Conservation (phyloP, 1,284 basidiomycete species). For the Cryptococcus maquisensis region DNA sequence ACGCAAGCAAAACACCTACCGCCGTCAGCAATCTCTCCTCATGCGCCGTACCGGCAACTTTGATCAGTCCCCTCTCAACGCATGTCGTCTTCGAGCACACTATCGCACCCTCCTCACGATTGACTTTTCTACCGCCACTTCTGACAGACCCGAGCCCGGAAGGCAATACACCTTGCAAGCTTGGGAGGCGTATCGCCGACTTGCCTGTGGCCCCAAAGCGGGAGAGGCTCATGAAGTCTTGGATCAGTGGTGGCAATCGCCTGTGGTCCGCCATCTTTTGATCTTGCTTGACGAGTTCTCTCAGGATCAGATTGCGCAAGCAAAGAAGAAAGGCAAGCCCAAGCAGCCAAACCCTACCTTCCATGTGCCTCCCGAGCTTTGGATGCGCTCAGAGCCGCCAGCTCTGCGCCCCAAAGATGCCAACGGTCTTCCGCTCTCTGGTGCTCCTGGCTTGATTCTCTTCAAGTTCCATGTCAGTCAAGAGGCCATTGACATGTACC, state of each 20-base stretch:
- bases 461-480: conserved; percentile 46
- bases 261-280: conserved; percentile 31
- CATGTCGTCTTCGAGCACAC: conserved; percentile 38
- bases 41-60: conserved; percentile 40
- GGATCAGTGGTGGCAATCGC: conserved; percentile 41
- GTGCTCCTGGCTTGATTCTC: conserved; percentile 33
- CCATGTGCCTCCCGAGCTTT: conserved; percentile 38
- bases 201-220: conserved; percentile 23
- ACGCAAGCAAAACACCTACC: conserved; percentile 44
- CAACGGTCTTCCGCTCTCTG: conserved; percentile 33
- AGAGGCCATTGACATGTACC: conserved; percentile 29
- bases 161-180: conserved; percentile 40
- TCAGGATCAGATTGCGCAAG: conserved; percentile 24
- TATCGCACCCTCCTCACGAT: conserved; percentile 47
- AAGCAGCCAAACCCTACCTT: conserved; percentile 45
- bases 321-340: conserved; percentile 39
- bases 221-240: conserved; percentile 42
- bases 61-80: conserved; percentile 41
- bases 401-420: conserved; percentile 33
- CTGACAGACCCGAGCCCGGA: conserved; percentile 38
- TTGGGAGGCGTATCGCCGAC: conserved; percentile 42
- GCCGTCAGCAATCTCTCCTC: conserved; percentile 44
- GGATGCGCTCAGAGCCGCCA: conserved; percentile 36
- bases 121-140: conserved; percentile 42
- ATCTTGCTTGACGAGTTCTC: conserved; percentile 36